Conservation (phyloP, 257 asterid species). For the Solanum sparsipilum region DNA sequence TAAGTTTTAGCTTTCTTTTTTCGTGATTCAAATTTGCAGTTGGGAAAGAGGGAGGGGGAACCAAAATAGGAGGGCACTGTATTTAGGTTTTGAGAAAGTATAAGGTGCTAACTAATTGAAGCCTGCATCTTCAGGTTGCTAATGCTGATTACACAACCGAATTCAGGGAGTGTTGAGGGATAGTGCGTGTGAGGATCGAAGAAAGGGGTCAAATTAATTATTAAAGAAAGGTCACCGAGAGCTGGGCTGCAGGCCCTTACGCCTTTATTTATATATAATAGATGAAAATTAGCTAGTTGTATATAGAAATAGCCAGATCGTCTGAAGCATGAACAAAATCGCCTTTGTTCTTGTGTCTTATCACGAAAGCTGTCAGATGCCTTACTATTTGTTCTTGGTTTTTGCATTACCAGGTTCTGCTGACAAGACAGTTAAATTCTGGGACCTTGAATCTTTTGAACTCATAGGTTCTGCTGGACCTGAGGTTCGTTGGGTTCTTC, state of each 20-base stretch:
- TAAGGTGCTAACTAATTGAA: not conserved
- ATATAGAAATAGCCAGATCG: not conserved
- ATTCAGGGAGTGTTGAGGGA: not conserved
- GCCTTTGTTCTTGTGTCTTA: not conserved
- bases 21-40: not conserved
- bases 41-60: not conserved
- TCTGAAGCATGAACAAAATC: not conserved
- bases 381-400: constrained; percentile 4
- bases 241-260: not conserved
- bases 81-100: not conserved
- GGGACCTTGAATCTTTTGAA: constrained; percentile 99
- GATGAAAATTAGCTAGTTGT: not conserved
- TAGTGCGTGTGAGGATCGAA: not conserved
- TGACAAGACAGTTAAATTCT: constrained; percentile 89
- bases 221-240: not conserved
- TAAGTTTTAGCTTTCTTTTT: not conserved
- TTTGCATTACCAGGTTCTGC: constrained; percentile 67
- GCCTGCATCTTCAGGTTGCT: not conserved
- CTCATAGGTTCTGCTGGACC: constrained; percentile 95
- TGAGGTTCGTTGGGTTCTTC: constrained; percentile 42
- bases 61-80: not conserved
- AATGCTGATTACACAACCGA: not conserved
- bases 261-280: not conserved
- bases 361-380: not conserved
- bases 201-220: not conserved